Conservation (phyloP, 2,329 filamentous ascomycete species). For the Coniochaeta sp. region DNA sequence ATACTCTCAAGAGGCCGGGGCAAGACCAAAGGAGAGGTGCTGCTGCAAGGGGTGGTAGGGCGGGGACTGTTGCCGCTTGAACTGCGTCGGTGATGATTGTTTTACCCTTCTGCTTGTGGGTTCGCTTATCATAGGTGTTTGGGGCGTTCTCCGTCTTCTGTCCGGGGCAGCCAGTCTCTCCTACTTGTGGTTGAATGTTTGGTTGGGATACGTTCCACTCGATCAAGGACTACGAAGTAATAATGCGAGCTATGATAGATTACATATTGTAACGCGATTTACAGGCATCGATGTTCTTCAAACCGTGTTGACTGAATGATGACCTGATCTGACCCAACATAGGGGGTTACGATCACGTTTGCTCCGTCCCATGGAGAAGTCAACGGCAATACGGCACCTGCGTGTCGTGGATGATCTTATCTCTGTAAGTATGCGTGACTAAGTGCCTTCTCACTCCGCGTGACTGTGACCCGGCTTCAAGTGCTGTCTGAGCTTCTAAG, state of each 20-base stretch:
- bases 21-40: conserved; percentile 12
- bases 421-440: too few species aligned
- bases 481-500: too few species aligned
- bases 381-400: too few species aligned
- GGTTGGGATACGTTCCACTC: background rate
- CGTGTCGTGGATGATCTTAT: too few species aligned
- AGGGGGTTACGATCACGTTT: too few species aligned
- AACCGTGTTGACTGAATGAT: background rate
- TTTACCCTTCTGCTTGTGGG: background rate
- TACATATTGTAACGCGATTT: background rate
- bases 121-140: background rate
- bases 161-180: background rate
- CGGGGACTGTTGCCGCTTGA: conserved; percentile 9
- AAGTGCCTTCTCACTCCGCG: too few species aligned
- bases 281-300: too few species aligned
- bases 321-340: background rate
- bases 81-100: background rate
- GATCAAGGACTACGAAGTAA: background rate
- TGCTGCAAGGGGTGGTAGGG: conserved; percentile 12
- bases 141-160: conserved; percentile 4
- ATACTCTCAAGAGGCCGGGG: conserved; percentile 54
- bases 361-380: too few species aligned
- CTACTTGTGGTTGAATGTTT: background rate
- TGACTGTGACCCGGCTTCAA: too few species aligned
- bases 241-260: background rate